Evolutionary conservation across 2,329 filamentous ascomycete species (phyloP), one percentile per base, ranked within the genome.

Genomic region (Aspergillus pseudoviridinutans): DNA sequence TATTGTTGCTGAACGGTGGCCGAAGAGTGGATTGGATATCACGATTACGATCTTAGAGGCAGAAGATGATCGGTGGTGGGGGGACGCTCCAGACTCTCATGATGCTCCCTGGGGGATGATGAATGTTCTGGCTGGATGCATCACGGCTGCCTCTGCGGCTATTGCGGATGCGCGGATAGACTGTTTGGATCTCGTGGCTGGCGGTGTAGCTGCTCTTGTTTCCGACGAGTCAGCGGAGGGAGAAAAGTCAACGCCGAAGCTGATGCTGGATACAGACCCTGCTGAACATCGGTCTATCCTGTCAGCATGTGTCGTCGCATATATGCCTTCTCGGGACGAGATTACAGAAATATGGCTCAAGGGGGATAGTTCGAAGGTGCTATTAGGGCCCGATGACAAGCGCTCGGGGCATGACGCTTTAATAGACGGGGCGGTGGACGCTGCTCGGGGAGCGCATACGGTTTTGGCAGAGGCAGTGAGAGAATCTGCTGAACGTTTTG

Each of bases 21-120:
- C 94, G n/a, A 99, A 99, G 80, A 96, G 91, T 72, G 92, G 91
- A 49, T 87, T 96, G n/a, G 94, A 99, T 71, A 87, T 99, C 44
- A 88, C 96, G 20, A 86, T 99, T 51, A 97, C 92, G 0, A 87
- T 99, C 51, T 80, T 99, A 20, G 94, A 99, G 76, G 93, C 91
- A 3, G 94, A 97, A 69, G 91, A 97, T 71, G 89, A 93, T 66
- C 79, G 80, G 38, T 86, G 84, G 81, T 85, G 83, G 82, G 85
- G 82, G 4, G 82, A 85, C 70, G 76, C 77, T 22, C 69, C 74
- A 8, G 79, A 76, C 57, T 76, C 65, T 22, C 72, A 71, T 56
- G 83, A 86, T 58, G 86, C 87, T 61, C 85, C 89, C 14, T 95
- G 91, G 88, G 91, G 92, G 9, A 84, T 90, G 77, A 93, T 97